Percentiles rank a stretch among this genome's conserved stretches.
Conservation (phyloP, 139 green algal species). For the Dunaliella sp. region DNA sequence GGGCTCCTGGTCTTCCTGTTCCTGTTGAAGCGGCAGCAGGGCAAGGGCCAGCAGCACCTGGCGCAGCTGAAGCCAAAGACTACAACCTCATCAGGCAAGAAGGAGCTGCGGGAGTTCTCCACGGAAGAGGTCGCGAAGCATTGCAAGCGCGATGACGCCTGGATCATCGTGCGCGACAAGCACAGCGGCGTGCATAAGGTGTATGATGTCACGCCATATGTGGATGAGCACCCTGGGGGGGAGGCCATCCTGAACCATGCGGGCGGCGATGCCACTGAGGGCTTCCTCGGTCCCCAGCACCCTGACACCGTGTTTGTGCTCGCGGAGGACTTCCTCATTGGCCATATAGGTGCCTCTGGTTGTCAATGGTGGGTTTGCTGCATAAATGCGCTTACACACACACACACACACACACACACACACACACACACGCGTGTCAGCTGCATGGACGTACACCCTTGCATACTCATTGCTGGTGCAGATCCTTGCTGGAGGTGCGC, state of each 20-base stretch:
- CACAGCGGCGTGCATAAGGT: constrained; percentile 41
- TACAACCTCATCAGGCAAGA: not conserved
- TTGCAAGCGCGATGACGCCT: constrained; percentile 61
- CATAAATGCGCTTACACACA: no score
- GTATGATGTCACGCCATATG: constrained; percentile 87
- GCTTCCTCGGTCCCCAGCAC: constrained; percentile 89
- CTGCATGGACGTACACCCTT: no score
- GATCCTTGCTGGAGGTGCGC: no score
- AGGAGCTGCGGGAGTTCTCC: constrained; percentile 44
- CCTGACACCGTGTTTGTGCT: constrained; percentile 74
- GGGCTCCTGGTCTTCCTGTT: not conserved
- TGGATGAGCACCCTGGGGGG: constrained; percentile 86
- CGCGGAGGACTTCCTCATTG: constrained; percentile 83
- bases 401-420: no score
- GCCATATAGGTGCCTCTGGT: constrained; percentile 48
- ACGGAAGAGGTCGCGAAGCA: constrained; percentile 75
- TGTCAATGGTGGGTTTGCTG: no score
- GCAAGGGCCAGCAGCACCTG: constrained; percentile 6
- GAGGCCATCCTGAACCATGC: constrained; percentile 81
- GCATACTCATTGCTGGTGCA: no score
- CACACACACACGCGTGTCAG: no score
- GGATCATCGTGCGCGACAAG: constrained; percentile 70
- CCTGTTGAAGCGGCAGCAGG: constrained; percentile 1
- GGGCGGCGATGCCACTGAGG: constrained; percentile 78
- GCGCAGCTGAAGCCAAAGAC: constrained; percentile 15